phyloP scores from a whole-genome alignment of 169 alveolate species.

The Cryptosporidium meleagridis region DNA sequence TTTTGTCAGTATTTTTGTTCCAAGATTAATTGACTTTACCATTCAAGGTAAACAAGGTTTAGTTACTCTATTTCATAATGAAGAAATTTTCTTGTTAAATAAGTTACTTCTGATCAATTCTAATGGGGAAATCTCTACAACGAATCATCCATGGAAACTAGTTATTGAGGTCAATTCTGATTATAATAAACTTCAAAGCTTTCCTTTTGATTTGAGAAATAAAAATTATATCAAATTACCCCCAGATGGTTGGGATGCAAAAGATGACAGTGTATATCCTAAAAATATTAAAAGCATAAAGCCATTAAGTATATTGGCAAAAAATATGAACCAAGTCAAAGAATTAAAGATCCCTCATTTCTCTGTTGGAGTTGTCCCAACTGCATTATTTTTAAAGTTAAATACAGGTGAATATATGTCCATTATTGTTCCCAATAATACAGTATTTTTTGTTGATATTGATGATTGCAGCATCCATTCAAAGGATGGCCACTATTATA shows the following conservation, averaged over 20 bases:
- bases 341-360: conserved; percentile 40
- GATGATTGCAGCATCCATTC: conserved; percentile 64
- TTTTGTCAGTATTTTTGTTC: conserved; percentile 24
- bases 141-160: conserved; percentile 39
- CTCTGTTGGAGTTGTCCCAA: conserved; percentile 58
- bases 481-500: conserved; percentile 30
- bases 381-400: conserved; percentile 47
- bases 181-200: conserved; percentile 3
- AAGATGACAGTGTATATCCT: conserved; percentile 51
- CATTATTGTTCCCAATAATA: conserved; percentile 49
- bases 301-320: conserved; percentile 6
- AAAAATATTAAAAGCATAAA: conserved; percentile 34
- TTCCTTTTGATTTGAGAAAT: conserved; percentile 11
- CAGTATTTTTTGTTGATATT: conserved; percentile 53
- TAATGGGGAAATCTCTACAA: neutral
- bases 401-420: conserved; percentile 64
- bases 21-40: conserved; percentile 11
- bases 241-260: conserved; percentile 60
- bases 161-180: conserved; percentile 38
- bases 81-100: conserved; percentile 23
- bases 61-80: neutral
- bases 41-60: conserved; percentile 20
- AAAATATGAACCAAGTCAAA: neutral
- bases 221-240: conserved; percentile 21
- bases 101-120: conserved; percentile 9